phyloP scores from a whole-genome alignment of 2,329 filamentous ascomycete genomes.

The Byssochlamys sp. region DNA sequence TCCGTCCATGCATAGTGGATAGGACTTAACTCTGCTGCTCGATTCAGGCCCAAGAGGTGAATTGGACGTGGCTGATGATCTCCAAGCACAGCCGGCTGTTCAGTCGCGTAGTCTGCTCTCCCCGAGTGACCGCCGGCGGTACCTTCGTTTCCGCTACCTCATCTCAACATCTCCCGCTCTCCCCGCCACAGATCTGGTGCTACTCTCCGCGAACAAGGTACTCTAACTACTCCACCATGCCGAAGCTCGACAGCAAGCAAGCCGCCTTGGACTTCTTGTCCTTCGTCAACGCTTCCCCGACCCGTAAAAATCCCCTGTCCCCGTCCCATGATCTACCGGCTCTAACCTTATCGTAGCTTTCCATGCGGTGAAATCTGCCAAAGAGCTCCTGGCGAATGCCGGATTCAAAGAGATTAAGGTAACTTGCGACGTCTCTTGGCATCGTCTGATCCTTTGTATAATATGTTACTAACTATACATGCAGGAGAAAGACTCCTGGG shows the following conservation, averaged over 20 bases:
- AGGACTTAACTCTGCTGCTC: neutral
- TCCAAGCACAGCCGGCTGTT: neutral
- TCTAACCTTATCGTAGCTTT: slow-evolving; percentile 55
- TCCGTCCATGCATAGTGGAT: neutral
- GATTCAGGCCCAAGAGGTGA: neutral
- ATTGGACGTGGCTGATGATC: neutral
- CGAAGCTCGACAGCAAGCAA: slow-evolving; percentile 20
- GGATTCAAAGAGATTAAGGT: slow-evolving; percentile 79
- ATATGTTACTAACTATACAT: neutral
- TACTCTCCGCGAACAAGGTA: slow-evolving; percentile 1
- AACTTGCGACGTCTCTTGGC: neutral
- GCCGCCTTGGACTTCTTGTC: slow-evolving; percentile 74
- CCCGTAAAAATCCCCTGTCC: slow-evolving; percentile 51
- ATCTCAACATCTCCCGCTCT: neutral
- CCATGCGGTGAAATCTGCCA: slow-evolving; percentile 77
- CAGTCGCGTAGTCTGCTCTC: neutral
- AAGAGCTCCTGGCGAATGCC: slow-evolving; percentile 64
- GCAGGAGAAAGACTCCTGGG: slow-evolving; percentile 80
- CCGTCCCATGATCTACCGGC: slow-evolving; percentile 5
- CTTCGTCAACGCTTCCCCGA: slow-evolving; percentile 90
- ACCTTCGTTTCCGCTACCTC: neutral
- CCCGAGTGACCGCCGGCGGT: neutral
- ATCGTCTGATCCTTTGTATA: neutral
- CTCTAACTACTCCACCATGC: slow-evolving; percentile 16
- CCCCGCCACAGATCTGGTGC: neutral